Evolutionary conservation across 805 yeast genomes (phyloP).

Genomic region (Hagleromyces aurorensis): DNA sequence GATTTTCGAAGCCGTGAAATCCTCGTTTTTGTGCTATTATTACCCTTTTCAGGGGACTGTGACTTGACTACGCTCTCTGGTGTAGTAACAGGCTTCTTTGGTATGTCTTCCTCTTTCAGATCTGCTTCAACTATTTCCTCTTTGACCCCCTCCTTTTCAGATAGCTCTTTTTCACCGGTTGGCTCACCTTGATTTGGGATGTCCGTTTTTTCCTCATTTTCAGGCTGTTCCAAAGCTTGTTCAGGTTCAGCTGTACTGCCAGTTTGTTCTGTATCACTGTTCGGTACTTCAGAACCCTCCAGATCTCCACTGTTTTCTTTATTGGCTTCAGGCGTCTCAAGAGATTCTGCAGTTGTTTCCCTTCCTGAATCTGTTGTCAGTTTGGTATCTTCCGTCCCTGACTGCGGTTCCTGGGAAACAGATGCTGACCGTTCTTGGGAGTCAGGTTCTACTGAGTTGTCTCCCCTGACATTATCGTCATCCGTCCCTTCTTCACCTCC

Average conservation of each 20-base stretch:
- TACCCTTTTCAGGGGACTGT: conserved; percentile 5
- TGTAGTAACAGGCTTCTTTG: too few relatives aligned
- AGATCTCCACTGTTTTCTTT: conserved; percentile 8
- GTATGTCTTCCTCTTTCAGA: conserved; percentile 4
- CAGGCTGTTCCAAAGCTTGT: too few relatives aligned
- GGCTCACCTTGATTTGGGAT: not conserved
- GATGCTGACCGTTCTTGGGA: not conserved
- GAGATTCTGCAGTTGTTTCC: not conserved
- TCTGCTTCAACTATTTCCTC: conserved; percentile 4
- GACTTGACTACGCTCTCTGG: not conserved
- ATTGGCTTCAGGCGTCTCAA: conserved; percentile 1
- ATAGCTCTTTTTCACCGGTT: not conserved
- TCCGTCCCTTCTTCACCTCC: conserved; percentile 5
- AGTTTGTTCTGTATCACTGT: too few relatives aligned
- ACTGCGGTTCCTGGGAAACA: too few relatives aligned
- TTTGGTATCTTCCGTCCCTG: not conserved
- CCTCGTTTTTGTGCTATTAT: conserved; percentile 8
- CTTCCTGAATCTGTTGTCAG: not conserved
- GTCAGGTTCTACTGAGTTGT: too few relatives aligned
- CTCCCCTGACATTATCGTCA: conserved; percentile 1
- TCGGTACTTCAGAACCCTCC: conserved; percentile 3
- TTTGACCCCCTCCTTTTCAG: conserved; percentile 7
- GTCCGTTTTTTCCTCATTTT: conserved; percentile 1
- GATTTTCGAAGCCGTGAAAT: conserved; percentile 2
- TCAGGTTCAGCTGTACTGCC: too few relatives aligned